A percentile compares a stretch with the other conserved stretches of the same genome.
These are phyloP conservation scores for Sporothrix inflata DNA, from an alignment of 2,329 filamentous ascomycete genomes.

Conservation along the genomic window DNA sequence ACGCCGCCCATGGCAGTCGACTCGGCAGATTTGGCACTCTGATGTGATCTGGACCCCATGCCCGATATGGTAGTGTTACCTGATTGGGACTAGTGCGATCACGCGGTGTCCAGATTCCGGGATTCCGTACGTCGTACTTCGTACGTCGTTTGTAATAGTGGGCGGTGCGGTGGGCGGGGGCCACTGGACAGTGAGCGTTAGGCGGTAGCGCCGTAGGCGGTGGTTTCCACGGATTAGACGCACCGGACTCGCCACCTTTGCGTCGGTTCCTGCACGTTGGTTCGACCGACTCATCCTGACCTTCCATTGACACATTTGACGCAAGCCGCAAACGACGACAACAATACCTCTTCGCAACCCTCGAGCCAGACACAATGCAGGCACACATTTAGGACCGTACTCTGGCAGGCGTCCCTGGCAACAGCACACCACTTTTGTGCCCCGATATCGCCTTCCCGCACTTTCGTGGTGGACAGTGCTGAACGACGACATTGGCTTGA, in stretches of 20 bases:
- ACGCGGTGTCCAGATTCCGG: conserved; percentile 14
- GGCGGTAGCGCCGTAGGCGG: not conserved
- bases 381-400: conserved; percentile 10
- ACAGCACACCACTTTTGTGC: conserved; percentile 6
- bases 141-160: not conserved
- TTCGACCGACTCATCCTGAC: not conserved
- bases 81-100: conserved; percentile 16
- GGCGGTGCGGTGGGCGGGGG: too few relatives aligned
- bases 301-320: not conserved
- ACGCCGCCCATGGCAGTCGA: not conserved
- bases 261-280: not conserved
- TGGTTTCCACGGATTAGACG: not conserved
- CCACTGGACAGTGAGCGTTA: not conserved
- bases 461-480: not conserved
- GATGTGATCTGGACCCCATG: conserved; percentile 4
- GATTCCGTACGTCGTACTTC: not conserved
- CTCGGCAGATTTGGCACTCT: not conserved
- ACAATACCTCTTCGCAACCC: not conserved
- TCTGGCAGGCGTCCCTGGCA: conserved; percentile 10
- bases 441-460: conserved; percentile 19
- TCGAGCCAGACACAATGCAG: not conserved
- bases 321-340: not conserved
- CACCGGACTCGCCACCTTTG: conserved; percentile 15
- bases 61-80: conserved; percentile 24
- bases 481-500: not conserved